A percentile compares a stretch with the other conserved stretches of the same genome.
Evolutionary conservation across 2,329 filamentous ascomycete genomes (phyloP).

Genomic region (Pestalotiopsis sp.): DNA sequence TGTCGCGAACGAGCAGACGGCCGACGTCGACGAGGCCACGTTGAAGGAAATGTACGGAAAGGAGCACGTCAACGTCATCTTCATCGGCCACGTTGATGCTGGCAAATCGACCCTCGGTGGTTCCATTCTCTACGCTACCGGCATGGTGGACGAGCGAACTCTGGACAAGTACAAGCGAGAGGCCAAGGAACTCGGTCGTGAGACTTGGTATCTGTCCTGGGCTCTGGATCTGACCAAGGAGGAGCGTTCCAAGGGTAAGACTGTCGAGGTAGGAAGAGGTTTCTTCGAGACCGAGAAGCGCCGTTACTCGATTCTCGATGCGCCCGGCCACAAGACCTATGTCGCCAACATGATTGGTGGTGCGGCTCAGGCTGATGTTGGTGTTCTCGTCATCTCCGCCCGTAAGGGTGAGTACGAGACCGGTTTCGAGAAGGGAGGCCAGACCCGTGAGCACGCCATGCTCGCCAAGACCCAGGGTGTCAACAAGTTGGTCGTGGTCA

Average conservation of each 20-base stretch:
- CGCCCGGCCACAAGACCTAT: conserved; percentile 96
- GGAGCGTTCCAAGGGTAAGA: conserved; percentile 95
- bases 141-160: conserved; percentile 99
- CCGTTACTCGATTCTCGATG: conserved; percentile 94
- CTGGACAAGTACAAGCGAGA: conserved; percentile 98
- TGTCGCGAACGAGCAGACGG: conserved; percentile 80
- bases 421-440: conserved; percentile 92
- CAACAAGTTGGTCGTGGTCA: conserved; percentile 90
- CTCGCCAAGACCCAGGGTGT: conserved; percentile 98
- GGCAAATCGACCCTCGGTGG: conserved; percentile 97
- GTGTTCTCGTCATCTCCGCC: conserved; percentile 92
- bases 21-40: conserved; percentile 72
- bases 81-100: conserved; percentile 97
- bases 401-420: conserved; percentile 99
- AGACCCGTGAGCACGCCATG: conserved; percentile 97
- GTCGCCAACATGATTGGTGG: conserved; percentile 98
- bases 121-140: conserved; percentile 87
- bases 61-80: conserved; percentile 91
- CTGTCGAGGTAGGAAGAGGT: conserved; percentile 92
- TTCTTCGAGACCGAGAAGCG: conserved; percentile 98
- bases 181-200: conserved; percentile 92
- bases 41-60: conserved; percentile 97
- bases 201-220: conserved; percentile 99
- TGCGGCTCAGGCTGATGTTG: conserved; percentile 90
- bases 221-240: conserved; percentile 96